Conservation (phyloP, 2,329 filamentous ascomycete genomes). For the Apiospora sp. region DNA sequence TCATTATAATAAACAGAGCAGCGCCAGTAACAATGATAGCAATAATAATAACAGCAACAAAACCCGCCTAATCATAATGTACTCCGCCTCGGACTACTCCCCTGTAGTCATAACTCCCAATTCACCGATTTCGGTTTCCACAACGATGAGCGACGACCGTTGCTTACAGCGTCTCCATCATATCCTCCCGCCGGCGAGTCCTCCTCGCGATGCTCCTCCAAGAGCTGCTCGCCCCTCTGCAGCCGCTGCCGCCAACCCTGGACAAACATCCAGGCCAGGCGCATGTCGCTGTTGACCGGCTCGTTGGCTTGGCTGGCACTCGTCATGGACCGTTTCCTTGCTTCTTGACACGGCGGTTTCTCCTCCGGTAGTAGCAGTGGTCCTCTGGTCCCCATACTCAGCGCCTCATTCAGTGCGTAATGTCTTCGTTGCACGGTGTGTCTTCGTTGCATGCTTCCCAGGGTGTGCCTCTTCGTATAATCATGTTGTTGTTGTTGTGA, state of each 20-base stretch:
- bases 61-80: not conserved
- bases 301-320: slow-evolving; percentile 31
- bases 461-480: not conserved
- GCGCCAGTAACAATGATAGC: no score
- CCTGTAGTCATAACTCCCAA: slow-evolving; percentile 22
- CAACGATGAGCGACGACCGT: not conserved
- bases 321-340: slow-evolving; percentile 8
- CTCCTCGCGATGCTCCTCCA: slow-evolving; percentile 41
- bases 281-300: slow-evolving; percentile 36
- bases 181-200: not conserved
- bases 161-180: not conserved
- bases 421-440: slow-evolving; percentile 7
- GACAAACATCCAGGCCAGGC: slow-evolving; percentile 48
- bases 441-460: not conserved
- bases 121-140: slow-evolving; percentile 25
- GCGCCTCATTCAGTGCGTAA: slow-evolving; percentile 15
- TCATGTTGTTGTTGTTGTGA: not conserved
- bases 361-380: not conserved
- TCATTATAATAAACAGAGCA: slow-evolving; percentile 4
- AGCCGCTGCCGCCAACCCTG: slow-evolving; percentile 48
- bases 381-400: not conserved
- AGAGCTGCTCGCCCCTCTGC: slow-evolving; percentile 40
- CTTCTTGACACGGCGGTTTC: not conserved
- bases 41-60: not conserved
- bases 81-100: not conserved